Evolutionary conservation across 345 rosid species (phyloP).

Genomic region (Syzygium aromaticum): DNA sequence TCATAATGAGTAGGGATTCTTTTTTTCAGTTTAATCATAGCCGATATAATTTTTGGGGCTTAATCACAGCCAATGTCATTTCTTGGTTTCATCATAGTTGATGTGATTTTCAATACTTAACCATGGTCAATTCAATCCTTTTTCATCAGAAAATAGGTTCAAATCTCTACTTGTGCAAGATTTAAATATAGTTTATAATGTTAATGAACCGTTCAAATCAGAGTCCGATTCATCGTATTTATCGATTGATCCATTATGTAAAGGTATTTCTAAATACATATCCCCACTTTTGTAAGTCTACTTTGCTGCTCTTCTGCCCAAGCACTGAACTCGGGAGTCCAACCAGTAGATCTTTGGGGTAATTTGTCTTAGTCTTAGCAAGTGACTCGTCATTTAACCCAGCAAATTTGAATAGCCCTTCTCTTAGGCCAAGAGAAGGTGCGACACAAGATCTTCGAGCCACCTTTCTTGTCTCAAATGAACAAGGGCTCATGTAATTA

Average conservation of each 20-base stretch:
- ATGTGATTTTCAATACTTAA: rapidly evolving
- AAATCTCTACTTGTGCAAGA: not conserved
- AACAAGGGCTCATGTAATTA: not conserved
- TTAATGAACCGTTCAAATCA: not conserved
- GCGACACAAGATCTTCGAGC: not conserved
- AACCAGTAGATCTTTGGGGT: not conserved
- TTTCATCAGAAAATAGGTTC: not conserved
- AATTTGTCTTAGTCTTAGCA: not conserved
- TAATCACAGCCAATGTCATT: not conserved
- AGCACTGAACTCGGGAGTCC: rapidly evolving
- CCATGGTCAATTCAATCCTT: not conserved
- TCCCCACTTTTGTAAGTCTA: not conserved
- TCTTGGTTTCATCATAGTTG: not conserved
- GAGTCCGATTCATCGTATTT: not conserved
- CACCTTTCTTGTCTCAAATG: not conserved
- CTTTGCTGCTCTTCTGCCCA: not conserved
- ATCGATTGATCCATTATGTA: not conserved
- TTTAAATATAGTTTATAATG: not conserved
- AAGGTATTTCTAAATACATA: not conserved
- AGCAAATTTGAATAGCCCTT: not conserved
- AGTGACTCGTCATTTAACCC: not conserved
- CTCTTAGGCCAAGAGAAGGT: not conserved
- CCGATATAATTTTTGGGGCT: not conserved
- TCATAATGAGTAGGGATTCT: not conserved
- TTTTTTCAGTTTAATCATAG: not conserved